These are phyloP conservation scores for Arthroderma uncinatum DNA, from an alignment of 2,329 filamentous ascomycete species.

Conservation along the genomic window DNA sequence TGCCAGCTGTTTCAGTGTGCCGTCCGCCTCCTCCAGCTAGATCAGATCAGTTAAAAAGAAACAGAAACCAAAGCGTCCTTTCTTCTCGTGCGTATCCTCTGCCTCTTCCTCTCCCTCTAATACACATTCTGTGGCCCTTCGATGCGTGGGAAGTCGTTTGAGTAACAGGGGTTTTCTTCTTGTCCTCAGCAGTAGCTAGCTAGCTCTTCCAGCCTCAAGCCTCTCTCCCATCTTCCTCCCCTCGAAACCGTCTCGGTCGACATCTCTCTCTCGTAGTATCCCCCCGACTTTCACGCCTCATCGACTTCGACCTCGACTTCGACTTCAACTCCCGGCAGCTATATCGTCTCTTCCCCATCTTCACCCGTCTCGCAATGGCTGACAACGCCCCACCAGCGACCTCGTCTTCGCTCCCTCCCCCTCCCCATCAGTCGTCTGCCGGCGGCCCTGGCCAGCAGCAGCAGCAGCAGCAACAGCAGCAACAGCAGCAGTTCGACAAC, in stretches of 20 bases:
- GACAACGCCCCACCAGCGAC: conserved; percentile 57
- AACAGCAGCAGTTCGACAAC: conserved; percentile 53
- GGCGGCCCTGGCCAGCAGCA: conserved; percentile 51
- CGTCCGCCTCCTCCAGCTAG: background rate
- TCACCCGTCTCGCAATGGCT: conserved; percentile 62
- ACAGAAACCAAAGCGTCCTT: background rate
- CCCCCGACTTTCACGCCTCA: background rate
- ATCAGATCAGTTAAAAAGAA: conserved; percentile 2
- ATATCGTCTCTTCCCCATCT: conserved; percentile 15
- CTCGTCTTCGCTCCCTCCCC: conserved; percentile 56
- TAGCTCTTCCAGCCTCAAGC: conserved; percentile 4
- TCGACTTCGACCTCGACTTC: background rate
- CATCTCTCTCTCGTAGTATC: background rate
- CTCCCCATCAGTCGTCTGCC: conserved; percentile 51
- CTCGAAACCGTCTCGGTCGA: background rate
- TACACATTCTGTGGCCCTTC: background rate
- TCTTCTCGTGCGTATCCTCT: conserved; percentile 8
- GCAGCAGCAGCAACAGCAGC: background rate
- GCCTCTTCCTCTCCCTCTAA: conserved; percentile 1
- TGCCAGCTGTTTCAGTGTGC: background rate
- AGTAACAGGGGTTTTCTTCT: conserved; percentile 7
- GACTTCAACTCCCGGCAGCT: background rate
- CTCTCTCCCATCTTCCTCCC: background rate
- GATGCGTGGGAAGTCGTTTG: background rate
- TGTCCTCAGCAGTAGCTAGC: conserved; percentile 3